Conservation (phyloP, 2,329 filamentous ascomycete species). For the Cladosporium sphaerospermum region DNA sequence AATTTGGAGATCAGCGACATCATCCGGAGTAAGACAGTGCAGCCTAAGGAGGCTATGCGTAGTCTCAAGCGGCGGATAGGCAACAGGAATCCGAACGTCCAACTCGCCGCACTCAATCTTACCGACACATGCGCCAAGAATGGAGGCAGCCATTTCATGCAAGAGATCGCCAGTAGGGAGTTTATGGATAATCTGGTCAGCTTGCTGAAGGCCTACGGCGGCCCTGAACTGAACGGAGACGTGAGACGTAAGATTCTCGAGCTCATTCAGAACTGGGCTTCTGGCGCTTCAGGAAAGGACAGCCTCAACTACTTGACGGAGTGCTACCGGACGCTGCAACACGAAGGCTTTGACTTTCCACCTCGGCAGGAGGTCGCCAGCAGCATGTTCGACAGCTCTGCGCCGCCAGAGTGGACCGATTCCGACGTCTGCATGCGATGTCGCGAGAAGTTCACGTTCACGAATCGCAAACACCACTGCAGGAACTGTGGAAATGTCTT, state of each 20-base stretch:
- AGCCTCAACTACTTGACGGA: constrained; percentile 83
- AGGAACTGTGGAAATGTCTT: constrained; percentile 98
- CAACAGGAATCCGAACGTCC: constrained; percentile 95
- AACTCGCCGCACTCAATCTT: constrained; percentile 89
- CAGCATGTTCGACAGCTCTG: constrained; percentile 96
- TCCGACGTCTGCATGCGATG: constrained; percentile 99
- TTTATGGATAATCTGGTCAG: constrained; percentile 98
- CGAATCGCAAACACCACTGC: constrained; percentile 96
- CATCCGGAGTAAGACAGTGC: constrained; percentile 94
- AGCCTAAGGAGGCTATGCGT: constrained; percentile 96
- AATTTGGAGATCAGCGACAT: constrained; percentile 98
- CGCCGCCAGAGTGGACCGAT: constrained; percentile 96
- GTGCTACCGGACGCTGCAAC: constrained; percentile 74
- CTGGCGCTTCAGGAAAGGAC: constrained; percentile 75
- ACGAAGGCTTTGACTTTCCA: constrained; percentile 83
- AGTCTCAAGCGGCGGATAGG: constrained; percentile 89
- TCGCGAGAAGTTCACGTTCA: constrained; percentile 90
- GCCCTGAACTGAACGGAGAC: constrained; percentile 61
- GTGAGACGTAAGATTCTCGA: constrained; percentile 89
- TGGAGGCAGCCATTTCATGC: constrained; percentile 88
- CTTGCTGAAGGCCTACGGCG: constrained; percentile 72
- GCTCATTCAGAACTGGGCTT: constrained; percentile 88
- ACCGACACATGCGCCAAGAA: constrained; percentile 99
- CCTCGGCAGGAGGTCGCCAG: constrained; percentile 81
- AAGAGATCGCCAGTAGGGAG: constrained; percentile 91